phyloP scores from a whole-genome alignment of 1,139 yeast species.

The Wickerhamomyces sp. region DNA sequence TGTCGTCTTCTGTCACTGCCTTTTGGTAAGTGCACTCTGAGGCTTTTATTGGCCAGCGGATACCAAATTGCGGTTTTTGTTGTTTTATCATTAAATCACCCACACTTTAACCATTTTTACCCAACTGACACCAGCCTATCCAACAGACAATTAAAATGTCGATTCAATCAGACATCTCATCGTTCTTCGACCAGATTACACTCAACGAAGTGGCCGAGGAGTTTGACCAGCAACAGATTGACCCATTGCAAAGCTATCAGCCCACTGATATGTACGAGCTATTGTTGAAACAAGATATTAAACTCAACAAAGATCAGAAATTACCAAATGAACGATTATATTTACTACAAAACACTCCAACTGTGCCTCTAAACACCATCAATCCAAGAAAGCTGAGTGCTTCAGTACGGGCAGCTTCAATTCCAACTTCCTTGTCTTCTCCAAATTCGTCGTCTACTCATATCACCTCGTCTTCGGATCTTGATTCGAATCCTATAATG shows the following conservation, averaged over 20 bases:
- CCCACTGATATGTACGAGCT: slow-evolving; percentile 5
- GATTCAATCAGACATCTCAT: slow-evolving; percentile 7
- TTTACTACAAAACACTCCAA: background rate
- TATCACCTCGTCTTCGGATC: background rate
- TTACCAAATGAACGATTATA: slow-evolving; percentile 1
- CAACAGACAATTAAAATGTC: slow-evolving; percentile 1
- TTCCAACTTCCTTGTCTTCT: background rate
- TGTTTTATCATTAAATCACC: background rate
- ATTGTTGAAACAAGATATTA: slow-evolving; percentile 1
- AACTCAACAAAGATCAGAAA: background rate
- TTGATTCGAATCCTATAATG: background rate
- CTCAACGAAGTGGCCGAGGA: background rate
- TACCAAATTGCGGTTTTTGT: background rate
- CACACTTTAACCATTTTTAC: background rate
- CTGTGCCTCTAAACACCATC: slow-evolving; percentile 1
- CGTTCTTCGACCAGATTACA: slow-evolving; percentile 8
- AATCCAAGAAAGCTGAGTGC: slow-evolving; percentile 2
- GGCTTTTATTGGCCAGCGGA: background rate
- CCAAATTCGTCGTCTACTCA: background rate
- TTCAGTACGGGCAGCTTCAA: background rate
- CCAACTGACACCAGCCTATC: background rate
- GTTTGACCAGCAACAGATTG: background rate
- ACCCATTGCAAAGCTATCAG: slow-evolving; percentile 1
- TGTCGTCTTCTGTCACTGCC: too few species aligned
- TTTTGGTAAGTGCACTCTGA: background rate